Conservation (phyloP, 2,329 filamentous ascomycete species). For the Nothophaeocryptopus gaeumannii region DNA sequence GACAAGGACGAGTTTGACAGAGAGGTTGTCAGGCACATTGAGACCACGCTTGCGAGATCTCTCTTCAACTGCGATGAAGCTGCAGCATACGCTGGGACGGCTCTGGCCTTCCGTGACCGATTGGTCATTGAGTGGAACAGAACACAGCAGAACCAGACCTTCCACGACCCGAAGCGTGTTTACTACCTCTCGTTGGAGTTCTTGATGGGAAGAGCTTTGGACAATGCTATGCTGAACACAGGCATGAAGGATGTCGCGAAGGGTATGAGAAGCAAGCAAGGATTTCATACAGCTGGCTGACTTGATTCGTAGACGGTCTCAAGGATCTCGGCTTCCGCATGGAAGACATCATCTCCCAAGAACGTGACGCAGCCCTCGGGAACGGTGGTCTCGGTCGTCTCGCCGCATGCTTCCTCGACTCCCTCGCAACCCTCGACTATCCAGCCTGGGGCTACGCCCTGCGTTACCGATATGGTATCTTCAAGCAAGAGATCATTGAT, state of each 20-base stretch:
- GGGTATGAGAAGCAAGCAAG: constrained; percentile 51
- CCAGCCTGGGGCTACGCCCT: constrained; percentile 97
- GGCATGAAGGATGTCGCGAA: constrained; percentile 80
- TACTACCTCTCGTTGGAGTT: constrained; percentile 99
- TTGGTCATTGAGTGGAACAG: constrained; percentile 96
- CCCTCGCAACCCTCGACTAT: constrained; percentile 88
- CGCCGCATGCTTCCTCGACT: constrained; percentile 95
- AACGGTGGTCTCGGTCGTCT: constrained; percentile 94
- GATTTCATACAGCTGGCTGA: constrained; percentile 12
- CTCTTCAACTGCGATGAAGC: constrained; percentile 97
- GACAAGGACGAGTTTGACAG: constrained; percentile 77
- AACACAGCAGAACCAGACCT: constrained; percentile 94
- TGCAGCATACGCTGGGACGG: constrained; percentile 87
- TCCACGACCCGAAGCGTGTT: constrained; percentile 83
- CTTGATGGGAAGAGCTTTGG: constrained; percentile 90
- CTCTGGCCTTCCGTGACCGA: constrained; percentile 87
- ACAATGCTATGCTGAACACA: constrained; percentile 98
- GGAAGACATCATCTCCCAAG: constrained; percentile 90
- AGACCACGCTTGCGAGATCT: constrained; percentile 91
- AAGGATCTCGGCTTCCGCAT: constrained; percentile 90
- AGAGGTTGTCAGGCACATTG: constrained; percentile 89
- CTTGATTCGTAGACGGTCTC: constrained; percentile 65
- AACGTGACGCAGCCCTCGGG: constrained; percentile 92
- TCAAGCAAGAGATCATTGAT: constrained; percentile 98
- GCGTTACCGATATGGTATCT: constrained; percentile 89